phyloP scores from a whole-genome alignment of 139 green algal species.

The Raphidocelis subcapitata region DNA sequence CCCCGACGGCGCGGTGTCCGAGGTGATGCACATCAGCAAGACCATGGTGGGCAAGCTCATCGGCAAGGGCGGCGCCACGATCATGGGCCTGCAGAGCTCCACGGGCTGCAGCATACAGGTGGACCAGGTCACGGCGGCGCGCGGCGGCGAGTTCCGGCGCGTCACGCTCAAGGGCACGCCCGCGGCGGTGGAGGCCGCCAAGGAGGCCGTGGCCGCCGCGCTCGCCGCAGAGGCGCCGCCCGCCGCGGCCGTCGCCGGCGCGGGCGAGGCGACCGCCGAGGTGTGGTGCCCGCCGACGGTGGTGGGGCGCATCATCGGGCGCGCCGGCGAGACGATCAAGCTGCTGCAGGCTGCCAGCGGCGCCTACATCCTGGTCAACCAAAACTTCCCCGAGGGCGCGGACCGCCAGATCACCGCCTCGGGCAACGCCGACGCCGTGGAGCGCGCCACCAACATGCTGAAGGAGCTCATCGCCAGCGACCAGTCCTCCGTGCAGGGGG shows the following conservation, averaged over 20 bases:
- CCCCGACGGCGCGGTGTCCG: constrained; percentile 20
- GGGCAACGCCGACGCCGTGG: constrained; percentile 60
- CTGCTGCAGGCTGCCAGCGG: constrained; percentile 85
- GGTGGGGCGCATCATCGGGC: constrained; percentile 94
- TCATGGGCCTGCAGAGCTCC: constrained; percentile 74
- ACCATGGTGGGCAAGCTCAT: constrained; percentile 84
- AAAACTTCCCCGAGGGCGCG: constrained; percentile 55
- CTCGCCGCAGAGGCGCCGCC: constrained; percentile 3
- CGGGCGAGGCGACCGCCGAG: constrained; percentile 12
- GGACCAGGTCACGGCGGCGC: constrained; percentile 45
- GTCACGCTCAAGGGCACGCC: constrained; percentile 67
- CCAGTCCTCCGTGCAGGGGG: constrained; percentile 66
- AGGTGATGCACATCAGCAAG: constrained; percentile 22
- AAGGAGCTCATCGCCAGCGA: constrained; percentile 84
- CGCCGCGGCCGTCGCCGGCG: not conserved
- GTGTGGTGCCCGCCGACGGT: constrained; percentile 78
- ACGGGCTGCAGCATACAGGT: constrained; percentile 75
- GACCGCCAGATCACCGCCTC: constrained; percentile 70
- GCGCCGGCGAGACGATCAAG: constrained; percentile 96
- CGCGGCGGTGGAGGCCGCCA: constrained; percentile 48
- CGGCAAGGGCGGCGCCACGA: constrained; percentile 82
- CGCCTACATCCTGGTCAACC: constrained; percentile 77
- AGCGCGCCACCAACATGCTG: constrained; percentile 74
- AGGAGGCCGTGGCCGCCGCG: constrained; percentile 50
- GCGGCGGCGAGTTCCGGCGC: constrained; percentile 59